Conservation (phyloP, 805 yeast genomes). For the Candida broadrunensis region DNA sequence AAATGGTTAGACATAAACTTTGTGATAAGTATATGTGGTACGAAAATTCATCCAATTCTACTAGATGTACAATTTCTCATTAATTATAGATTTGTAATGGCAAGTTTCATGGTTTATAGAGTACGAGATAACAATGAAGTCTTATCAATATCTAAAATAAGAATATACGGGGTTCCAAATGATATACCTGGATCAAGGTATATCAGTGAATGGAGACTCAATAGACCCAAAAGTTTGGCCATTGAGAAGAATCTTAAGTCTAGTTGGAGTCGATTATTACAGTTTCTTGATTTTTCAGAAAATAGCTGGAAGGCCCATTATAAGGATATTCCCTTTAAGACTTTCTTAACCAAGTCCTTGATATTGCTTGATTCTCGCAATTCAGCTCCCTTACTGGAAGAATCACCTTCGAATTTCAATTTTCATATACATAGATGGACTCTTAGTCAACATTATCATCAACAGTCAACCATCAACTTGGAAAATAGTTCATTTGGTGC, state of each 20-base stretch:
- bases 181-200: constrained; percentile 36
- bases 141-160: constrained; percentile 22
- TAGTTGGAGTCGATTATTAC: constrained; percentile 34
- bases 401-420: constrained; percentile 7
- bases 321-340: background rate
- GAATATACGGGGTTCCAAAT: constrained; percentile 48
- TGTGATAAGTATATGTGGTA: constrained; percentile 13
- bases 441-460: constrained; percentile 12
- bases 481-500: constrained; percentile 10
- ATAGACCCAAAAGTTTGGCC: constrained; percentile 28
- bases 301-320: constrained; percentile 2
- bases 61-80: constrained; percentile 43
- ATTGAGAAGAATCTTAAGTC: constrained; percentile 20
- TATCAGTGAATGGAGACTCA: constrained; percentile 32
- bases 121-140: constrained; percentile 7
- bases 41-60: constrained; percentile 18
- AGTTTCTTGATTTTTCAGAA: constrained; percentile 39
- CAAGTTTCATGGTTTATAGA: constrained; percentile 37
- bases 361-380: background rate
- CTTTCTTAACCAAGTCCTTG: background rate
- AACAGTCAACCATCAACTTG: background rate
- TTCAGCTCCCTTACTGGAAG: background rate
- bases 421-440: constrained; percentile 34
- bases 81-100: constrained; percentile 35
- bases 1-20: constrained; percentile 55